Conservation (phyloP, 2,329 filamentous ascomycete species). For the Aspergillus glaucus region DNA sequence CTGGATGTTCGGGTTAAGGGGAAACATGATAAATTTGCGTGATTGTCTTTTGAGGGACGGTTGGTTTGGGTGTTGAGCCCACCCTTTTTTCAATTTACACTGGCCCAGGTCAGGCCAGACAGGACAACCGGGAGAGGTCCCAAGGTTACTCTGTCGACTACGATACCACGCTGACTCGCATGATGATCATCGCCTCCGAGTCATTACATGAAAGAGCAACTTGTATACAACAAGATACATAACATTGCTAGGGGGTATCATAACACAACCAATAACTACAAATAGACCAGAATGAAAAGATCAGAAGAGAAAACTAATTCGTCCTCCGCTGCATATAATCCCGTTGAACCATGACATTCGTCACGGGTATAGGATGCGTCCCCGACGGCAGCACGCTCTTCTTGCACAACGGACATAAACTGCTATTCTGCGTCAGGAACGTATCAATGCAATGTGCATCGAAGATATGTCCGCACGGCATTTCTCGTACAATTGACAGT, state of each 20-base stretch:
- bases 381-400: conserved; percentile 67
- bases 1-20: conserved; percentile 83
- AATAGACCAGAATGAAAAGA: neutral
- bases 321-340: conserved; percentile 59
- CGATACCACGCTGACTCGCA: too few relatives aligned
- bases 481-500: conserved; percentile 68
- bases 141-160: too few relatives aligned
- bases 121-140: neutral
- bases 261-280: neutral
- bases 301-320: neutral
- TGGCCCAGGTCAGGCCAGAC: neutral
- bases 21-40: conserved; percentile 79
- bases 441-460: conserved; percentile 87
- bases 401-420: conserved; percentile 88
- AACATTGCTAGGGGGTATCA: neutral
- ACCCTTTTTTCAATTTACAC: conserved; percentile 2
- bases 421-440: conserved; percentile 71
- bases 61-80: neutral
- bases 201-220: too few relatives aligned
- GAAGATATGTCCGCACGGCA: conserved; percentile 88
- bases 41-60: conserved; percentile 9
- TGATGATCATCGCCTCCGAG: too few relatives aligned
- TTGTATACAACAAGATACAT: too few relatives aligned
- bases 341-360: conserved; percentile 78
- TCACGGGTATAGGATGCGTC: conserved; percentile 60